These are phyloP conservation scores for Scheffersomyces illinoinensis DNA, from an alignment of 1,139 yeast species.

Conservation along the genomic window DNA sequence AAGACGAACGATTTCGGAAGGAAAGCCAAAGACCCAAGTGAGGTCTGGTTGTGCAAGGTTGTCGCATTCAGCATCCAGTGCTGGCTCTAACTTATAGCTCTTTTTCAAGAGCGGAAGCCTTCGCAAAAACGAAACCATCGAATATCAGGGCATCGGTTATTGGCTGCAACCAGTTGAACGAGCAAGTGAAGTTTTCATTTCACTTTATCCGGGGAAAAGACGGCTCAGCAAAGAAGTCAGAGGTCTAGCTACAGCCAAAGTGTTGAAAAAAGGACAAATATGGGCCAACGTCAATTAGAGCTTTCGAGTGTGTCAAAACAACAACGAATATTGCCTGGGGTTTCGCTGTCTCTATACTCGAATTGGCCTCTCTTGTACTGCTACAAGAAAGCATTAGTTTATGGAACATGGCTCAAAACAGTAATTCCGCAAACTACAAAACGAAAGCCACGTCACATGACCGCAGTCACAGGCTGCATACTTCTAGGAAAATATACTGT, in stretches of 20 bases:
- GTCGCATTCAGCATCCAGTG: background rate
- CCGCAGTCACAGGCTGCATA: background rate
- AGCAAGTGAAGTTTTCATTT: background rate
- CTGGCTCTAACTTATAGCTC: background rate
- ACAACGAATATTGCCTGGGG: too few species aligned
- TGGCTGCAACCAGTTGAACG: background rate
- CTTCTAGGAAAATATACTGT: background rate
- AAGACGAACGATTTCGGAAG: background rate
- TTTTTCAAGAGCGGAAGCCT: background rate
- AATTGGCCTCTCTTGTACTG: background rate
- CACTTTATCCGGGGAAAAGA: background rate
- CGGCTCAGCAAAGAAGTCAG: background rate
- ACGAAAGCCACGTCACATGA: background rate
- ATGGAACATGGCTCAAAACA: background rate
- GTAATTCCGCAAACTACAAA: background rate
- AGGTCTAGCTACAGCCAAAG: too few species aligned
- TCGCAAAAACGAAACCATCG: background rate
- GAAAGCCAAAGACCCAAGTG: background rate
- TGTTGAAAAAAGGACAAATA: too few species aligned
- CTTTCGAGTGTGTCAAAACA: too few species aligned
- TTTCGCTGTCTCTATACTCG: background rate
- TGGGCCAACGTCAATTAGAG: too few species aligned
- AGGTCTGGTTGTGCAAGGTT: background rate
- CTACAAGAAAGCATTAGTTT: background rate
- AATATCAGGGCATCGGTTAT: background rate